Evolutionary conservation across 1,284 basidiomycete species (phyloP), one percentile per base, ranked within the genome.

Genomic region (Papiliotrema flavescens): DNA sequence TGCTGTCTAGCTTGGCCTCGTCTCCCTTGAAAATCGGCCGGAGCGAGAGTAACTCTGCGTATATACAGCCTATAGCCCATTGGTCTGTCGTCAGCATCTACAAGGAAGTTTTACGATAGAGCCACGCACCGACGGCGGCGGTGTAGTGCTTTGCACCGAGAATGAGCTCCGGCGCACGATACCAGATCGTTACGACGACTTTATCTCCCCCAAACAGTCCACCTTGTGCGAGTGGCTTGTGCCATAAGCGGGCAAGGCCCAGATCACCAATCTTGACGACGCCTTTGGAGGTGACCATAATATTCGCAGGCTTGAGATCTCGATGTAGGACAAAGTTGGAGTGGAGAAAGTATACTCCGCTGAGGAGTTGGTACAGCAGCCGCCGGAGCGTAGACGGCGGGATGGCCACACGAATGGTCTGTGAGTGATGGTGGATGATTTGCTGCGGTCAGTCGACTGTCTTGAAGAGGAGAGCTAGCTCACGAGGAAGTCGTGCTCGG

Each of bases 111-210:
- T 14, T 42, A 37, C 22, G 8, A 0, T 5, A 35, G 23, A 46
- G 19, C 5, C 42, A 77, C 74, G 73, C 64, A 75, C 80, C 80
- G 42, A 98, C 87, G 1, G 93, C 90, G 58, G 91, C 91, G 52
- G 94, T 94, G 75, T 98, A 98, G 74, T 98, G 95, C 58, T 93
- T 89, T 2, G 94, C 90, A 14, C 95, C 95, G 71, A 98, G 82
- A 9, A 98, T 82, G 2, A 98, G 83, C 73, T 98, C 95, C 0
- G 95, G 95, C 2, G 93, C 91, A 45, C 95, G 87, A 69, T 98
- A 98, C 95, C 95, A 98, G 65, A 98, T 98, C 0, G 96, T 98
- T 2, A 99, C 96, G 35, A 99, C 96, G 13, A 99, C 94, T 73
- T 98, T 98, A 79, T 98, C 95, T 20, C 91, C 91, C 1, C 85